A percentile compares a stretch with the other conserved stretches of the same genome.
phyloP scores from a whole-genome alignment of 306 rosid species.

The Pyrus betulifolia region DNA sequence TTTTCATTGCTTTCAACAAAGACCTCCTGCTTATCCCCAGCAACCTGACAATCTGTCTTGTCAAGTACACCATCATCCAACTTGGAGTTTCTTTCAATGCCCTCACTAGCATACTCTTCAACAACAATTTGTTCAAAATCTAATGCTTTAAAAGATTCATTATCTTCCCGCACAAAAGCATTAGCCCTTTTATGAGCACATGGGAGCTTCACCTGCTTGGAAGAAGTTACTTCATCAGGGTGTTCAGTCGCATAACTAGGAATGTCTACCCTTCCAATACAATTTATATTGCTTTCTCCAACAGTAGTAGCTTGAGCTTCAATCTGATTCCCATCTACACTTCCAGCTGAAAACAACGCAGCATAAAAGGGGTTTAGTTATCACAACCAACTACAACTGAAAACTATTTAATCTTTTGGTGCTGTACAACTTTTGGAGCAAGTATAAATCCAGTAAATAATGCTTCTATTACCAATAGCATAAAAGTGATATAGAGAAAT shows the following conservation, averaged over 20 bases:
- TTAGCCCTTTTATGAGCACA: neutral
- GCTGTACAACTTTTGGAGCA: neutral
- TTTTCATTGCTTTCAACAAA: too few species aligned
- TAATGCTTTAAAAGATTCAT: neutral
- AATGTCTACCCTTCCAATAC: neutral
- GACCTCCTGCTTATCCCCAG: too few species aligned
- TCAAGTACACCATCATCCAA: neutral
- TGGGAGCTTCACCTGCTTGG: neutral
- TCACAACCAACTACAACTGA: neutral
- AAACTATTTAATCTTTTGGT: neutral
- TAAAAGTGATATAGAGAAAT: neutral
- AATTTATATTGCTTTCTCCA: neutral
- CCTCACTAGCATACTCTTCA: neutral
- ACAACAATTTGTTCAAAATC: neutral
- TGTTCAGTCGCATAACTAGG: neutral
- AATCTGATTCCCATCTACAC: conserved; percentile 2
- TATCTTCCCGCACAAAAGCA: neutral
- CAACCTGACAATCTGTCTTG: neutral
- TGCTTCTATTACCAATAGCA: neutral
- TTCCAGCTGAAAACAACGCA: neutral
- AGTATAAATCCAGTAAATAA: neutral
- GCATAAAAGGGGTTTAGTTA: neutral
- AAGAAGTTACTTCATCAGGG: neutral
- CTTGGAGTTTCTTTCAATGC: neutral
- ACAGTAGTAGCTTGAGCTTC: neutral